Percentiles rank a stretch among this genome's conserved stretches.
These are phyloP conservation scores for Mycena filopes DNA, from an alignment of 768 basidiomycete species.

Conservation along the genomic window DNA sequence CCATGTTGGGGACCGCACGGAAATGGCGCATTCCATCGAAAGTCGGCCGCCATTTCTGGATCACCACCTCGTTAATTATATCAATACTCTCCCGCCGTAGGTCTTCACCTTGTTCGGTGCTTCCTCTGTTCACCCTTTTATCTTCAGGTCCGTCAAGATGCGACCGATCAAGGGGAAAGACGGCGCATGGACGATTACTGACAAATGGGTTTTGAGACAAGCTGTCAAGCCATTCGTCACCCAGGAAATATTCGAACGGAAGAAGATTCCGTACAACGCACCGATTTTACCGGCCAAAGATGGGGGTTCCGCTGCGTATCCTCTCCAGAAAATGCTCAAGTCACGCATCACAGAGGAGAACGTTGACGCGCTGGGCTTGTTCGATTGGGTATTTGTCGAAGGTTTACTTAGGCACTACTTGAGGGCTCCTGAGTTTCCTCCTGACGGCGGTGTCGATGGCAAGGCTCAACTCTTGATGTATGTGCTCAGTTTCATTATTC, in stretches of 20 bases:
- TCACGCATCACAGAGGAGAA: background rate
- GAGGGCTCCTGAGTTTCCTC: slow-evolving; percentile 4
- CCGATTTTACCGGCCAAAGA: background rate
- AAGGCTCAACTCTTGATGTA: slow-evolving; percentile 9
- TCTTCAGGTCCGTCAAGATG: too few relatives aligned
- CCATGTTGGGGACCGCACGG: too few relatives aligned
- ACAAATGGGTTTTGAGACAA: slow-evolving; percentile 29
- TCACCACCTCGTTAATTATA: too few relatives aligned
- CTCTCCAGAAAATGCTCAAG: slow-evolving; percentile 9
- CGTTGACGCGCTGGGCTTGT: slow-evolving; percentile 1
- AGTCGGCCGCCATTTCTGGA: too few relatives aligned
- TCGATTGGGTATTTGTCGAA: slow-evolving; percentile 1
- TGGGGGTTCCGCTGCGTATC: too few relatives aligned
- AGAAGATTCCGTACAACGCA: slow-evolving; percentile 4
- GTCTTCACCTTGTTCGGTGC: too few relatives aligned
- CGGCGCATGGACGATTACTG: too few relatives aligned
- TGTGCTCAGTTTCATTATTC: slow-evolving; percentile 7
- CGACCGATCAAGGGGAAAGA: too few relatives aligned
- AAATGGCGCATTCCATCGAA: too few relatives aligned
- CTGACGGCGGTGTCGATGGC: slow-evolving; percentile 7
- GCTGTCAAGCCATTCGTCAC: slow-evolving; percentile 31
- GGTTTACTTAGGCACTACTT: background rate
- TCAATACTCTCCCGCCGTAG: too few relatives aligned
- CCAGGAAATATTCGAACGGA: slow-evolving; percentile 25
- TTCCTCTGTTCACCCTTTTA: too few relatives aligned